Evolutionary conservation across 2,329 filamentous ascomycete species (phyloP).

Genomic region (Cryphonectria carpinicola): DNA sequence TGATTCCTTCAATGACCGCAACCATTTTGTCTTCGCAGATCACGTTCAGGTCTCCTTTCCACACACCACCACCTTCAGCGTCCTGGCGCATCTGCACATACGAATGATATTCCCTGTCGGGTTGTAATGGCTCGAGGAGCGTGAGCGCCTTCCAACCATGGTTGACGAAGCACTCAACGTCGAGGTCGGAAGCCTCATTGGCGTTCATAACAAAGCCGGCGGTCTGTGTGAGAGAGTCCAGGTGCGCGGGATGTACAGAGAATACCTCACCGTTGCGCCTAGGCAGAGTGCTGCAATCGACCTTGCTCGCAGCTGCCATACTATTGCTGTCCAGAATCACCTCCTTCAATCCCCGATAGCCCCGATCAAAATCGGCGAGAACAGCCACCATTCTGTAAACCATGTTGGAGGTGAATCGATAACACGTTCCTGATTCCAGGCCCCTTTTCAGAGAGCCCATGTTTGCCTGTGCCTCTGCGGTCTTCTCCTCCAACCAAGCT

Average conservation of each 20-base stretch:
- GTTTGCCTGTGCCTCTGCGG: conserved; percentile 6
- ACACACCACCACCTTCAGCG: not conserved
- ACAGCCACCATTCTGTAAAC: conserved; percentile 11
- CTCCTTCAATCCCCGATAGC: conserved; percentile 13
- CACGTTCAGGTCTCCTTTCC: conserved; percentile 10
- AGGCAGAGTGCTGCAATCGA: conserved; percentile 9
- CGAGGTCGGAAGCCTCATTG: not conserved
- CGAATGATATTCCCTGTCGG: not conserved
- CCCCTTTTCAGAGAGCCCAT: not conserved
- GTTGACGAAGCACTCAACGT: conserved; percentile 12
- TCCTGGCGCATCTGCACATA: conserved; percentile 8
- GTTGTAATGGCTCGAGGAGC: not conserved
- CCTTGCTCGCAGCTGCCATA: conserved; percentile 5
- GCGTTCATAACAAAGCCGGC: conserved; percentile 21
- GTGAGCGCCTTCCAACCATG: conserved; percentile 14
- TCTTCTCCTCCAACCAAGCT: not conserved
- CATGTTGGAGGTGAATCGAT: conserved; percentile 14
- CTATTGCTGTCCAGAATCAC: conserved; percentile 13
- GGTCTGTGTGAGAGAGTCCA: conserved; percentile 14
- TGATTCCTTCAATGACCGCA: conserved; percentile 11
- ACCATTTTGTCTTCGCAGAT: not conserved
- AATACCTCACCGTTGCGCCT: not conserved
- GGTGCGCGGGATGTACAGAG: conserved; percentile 2
- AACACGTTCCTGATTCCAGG: not conserved
- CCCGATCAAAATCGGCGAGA: conserved; percentile 10